phyloP scores from a whole-genome alignment of 1,284 basidiomycete species.

The Austroboletus novae-zelandiae region DNA sequence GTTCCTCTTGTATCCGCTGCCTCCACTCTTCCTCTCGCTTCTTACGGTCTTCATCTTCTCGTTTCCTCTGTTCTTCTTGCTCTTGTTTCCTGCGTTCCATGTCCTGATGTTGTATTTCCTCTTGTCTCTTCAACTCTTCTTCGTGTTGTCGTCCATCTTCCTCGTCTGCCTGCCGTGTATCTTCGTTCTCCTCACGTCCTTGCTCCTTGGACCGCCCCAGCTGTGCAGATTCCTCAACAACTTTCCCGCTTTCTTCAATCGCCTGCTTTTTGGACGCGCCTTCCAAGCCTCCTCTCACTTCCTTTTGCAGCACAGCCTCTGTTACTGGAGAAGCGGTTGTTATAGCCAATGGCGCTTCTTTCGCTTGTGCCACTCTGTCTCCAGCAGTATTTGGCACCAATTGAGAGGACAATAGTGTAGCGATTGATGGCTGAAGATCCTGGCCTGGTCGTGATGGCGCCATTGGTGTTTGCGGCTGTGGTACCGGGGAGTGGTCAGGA shows the following conservation, averaged over 20 bases:
- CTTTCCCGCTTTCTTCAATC: neutral
- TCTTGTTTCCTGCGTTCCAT: neutral
- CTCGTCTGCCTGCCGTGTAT: constrained; percentile 28
- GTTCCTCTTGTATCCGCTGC: neutral
- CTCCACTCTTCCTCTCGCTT: constrained; percentile 9
- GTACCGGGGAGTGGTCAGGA: neutral
- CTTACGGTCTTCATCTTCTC: too few species aligned
- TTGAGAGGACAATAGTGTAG: neutral
- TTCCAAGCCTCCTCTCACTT: neutral
- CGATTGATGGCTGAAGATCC: neutral
- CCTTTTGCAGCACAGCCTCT: neutral
- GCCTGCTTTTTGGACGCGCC: neutral
- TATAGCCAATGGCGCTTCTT: neutral
- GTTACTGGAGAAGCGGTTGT: neutral
- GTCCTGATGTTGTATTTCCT: too few species aligned
- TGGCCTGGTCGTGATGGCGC: constrained; percentile 7
- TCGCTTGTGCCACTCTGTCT: neutral
- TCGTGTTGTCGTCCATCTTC: neutral
- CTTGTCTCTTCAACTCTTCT: neutral
- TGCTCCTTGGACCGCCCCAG: neutral
- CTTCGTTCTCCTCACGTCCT: constrained; percentile 12
- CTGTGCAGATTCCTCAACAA: neutral
- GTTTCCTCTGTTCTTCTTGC: neutral
- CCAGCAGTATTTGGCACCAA: neutral
- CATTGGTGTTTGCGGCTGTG: too few species aligned